Evolutionary conservation across 2,329 filamentous ascomycete genomes (phyloP), one percentile per base, ranked within the genome.

Genomic region (Verticillium nonalfalfae): DNA sequence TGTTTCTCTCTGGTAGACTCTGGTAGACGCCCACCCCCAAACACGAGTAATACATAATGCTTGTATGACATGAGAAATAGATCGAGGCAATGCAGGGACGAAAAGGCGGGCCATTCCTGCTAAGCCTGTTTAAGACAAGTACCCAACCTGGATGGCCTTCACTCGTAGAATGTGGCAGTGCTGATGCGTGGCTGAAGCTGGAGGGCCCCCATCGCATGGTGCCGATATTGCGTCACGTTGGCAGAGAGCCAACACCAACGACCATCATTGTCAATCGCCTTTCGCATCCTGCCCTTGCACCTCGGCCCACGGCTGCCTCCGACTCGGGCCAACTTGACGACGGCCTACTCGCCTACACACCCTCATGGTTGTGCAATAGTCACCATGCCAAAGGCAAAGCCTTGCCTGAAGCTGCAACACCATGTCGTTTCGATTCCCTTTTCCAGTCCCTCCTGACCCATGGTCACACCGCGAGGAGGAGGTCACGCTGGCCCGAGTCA

Each of bases 351-450:
- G 45, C 21, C 45, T n/a, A 21, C 18, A 21, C 7, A 26, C 18
- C 45, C 45, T 52, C n/a, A 52, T 52, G 45, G 26, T 52, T 18
- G 45, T 21, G 45, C 45, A 52, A 18, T 56, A 56, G 54, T 18
- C 3, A 7, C 54, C 54, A 56, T 56, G 54, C 26, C 33, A 56
- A 14, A 56, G 54, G 54, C 54, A 14, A 35, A 15, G 33, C 15
- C 54, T 13, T 34, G 54, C 31, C 26, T 14, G 54, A 18, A 33
- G 26, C 33, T 56, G 26, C 33, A 15, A 33, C 66, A 70, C 62
- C 68, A 80, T 80, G 76, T 74, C 76, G 57, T 75, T 76, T 63
- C 70, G 74, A 63, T 71, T 76, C 61, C 65, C 73, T 33, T 71
- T 73, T 60, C 70, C 72, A 34, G 58, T 57, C 40, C 64, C 60